Conservation (phyloP, 495 filamentous ascomycete genomes). For the Jackrogersella multiformis region DNA sequence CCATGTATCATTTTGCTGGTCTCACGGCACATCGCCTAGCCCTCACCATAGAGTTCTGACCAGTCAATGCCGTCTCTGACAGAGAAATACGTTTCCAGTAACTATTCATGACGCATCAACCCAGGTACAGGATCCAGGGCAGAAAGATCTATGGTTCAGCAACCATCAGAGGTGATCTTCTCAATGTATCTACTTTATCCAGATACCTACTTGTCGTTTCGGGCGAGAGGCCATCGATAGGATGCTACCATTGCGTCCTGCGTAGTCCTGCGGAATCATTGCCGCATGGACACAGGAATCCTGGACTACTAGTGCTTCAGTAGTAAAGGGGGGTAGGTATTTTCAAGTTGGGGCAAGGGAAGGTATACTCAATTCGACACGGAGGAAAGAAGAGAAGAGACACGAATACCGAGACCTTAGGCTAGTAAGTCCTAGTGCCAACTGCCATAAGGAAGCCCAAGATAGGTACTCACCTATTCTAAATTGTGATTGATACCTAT, state of each 20-base stretch:
- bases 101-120: neutral
- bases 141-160: neutral
- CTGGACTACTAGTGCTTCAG: too few species aligned
- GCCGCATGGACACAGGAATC: too few species aligned
- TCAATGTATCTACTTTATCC: slow-evolving; percentile 6
- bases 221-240: neutral
- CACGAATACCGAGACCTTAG: too few species aligned
- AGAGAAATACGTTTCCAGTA: neutral
- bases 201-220: neutral
- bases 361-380: too few species aligned
- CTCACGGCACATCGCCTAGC: neutral
- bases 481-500: neutral
- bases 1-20: neutral
- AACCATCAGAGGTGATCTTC: neutral
- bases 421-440: too few species aligned
- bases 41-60: slow-evolving; percentile 13
- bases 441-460: too few species aligned
- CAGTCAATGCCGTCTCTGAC: slow-evolving; percentile 2
- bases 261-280: neutral
- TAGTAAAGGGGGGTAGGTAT: too few species aligned
- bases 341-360: too few species aligned
- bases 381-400: too few species aligned
- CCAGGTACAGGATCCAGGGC: neutral
- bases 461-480: too few species aligned
- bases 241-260: neutral